Evolutionary conservation across 176 grass and related monocot species (phyloP).

Genomic region (Hordeum marinum): DNA sequence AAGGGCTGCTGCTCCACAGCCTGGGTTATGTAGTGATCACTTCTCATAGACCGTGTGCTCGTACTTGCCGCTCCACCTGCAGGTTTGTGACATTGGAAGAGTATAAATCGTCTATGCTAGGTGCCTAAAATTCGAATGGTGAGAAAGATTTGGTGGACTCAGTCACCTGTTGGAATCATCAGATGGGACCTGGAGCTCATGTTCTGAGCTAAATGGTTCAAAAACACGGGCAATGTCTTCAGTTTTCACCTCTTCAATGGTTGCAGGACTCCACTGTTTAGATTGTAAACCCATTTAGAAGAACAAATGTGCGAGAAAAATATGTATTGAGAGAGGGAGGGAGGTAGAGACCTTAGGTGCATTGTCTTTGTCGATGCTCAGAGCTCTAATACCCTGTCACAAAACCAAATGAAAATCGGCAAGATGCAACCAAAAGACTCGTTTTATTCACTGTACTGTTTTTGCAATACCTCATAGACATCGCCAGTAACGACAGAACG

Average conservation of each 20-base stretch:
- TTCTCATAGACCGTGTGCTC: conserved; percentile 54
- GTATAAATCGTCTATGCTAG: neutral
- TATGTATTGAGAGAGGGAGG: neutral
- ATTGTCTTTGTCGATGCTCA: conserved; percentile 91
- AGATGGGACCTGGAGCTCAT: conserved; percentile 63
- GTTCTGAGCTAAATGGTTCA: conserved; percentile 58
- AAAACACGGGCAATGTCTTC: conserved; percentile 66
- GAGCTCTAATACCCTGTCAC: conserved; percentile 84
- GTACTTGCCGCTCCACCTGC: conserved; percentile 88
- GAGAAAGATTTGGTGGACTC: neutral
- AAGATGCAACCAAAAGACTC: neutral
- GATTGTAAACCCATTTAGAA: neutral
- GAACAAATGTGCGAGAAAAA: neutral
- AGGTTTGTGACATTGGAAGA: neutral
- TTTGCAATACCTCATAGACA: conserved; percentile 67
- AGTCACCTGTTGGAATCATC: conserved; percentile 60
- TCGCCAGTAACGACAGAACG: conserved; percentile 65
- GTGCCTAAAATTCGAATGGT: neutral
- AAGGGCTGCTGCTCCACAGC: neutral
- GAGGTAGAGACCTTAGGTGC: conserved; percentile 51
- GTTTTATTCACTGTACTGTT: neutral
- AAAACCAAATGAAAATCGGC: conserved; percentile 10
- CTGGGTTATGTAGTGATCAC: neutral
- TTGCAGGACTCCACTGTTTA: conserved; percentile 70
- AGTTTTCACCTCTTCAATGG: conserved; percentile 55